Percentiles rank a stretch among this genome's conserved stretches.
These are phyloP conservation scores for Chlamydomonas incerta DNA, from an alignment of 139 green algal species.

Conservation along the genomic window DNA sequence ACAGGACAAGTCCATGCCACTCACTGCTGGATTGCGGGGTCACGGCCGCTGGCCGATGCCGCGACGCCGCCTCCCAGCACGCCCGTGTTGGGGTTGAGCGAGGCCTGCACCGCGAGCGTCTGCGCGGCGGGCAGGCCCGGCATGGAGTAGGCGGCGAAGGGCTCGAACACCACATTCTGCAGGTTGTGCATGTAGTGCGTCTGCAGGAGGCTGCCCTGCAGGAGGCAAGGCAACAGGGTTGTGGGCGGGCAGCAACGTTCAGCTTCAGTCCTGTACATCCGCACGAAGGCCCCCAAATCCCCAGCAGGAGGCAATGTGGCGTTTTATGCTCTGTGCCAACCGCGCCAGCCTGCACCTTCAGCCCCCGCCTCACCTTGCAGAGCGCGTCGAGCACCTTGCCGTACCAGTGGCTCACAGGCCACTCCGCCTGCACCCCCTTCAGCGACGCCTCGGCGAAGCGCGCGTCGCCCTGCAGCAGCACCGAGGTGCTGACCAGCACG, in stretches of 20 bases:
- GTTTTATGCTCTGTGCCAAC: no score
- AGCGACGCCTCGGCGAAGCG: background rate
- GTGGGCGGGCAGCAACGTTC: background rate
- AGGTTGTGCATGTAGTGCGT: constrained; percentile 39
- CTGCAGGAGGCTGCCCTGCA: constrained; percentile 24
- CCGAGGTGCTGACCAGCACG: background rate
- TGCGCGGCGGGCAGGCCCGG: constrained; percentile 15
- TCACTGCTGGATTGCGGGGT: background rate
- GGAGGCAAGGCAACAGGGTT: background rate
- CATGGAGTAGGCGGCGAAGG: constrained; percentile 14
- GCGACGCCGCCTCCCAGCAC: no score
- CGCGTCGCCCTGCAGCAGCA: background rate
- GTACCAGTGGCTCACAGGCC: constrained; percentile 35
- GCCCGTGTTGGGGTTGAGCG: no score
- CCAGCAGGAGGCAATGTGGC: no score
- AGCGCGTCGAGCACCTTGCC: constrained; percentile 39
- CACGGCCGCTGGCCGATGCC: background rate
- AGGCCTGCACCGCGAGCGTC: background rate
- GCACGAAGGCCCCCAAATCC: no score
- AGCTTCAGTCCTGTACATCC: no score
- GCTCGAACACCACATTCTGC: constrained; percentile 41
- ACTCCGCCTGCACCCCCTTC: background rate
- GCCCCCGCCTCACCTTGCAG: constrained; percentile 13
- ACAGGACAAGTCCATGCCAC: background rate
- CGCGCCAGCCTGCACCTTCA: no score